Conservation (phyloP, 495 filamentous ascomycete species). For the Aspergillus diversus region DNA sequence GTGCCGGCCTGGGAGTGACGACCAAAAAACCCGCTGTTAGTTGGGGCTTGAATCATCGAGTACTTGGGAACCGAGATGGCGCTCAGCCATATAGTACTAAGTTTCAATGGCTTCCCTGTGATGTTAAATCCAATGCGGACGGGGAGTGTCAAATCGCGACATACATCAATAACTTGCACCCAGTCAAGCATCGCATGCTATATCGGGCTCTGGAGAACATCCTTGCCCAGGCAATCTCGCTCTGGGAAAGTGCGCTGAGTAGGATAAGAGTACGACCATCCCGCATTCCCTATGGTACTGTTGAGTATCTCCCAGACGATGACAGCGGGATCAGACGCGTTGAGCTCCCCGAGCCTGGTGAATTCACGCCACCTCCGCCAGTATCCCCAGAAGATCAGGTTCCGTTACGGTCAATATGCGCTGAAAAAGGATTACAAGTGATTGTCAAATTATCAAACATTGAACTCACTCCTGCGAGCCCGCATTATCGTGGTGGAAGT, state of each 20-base stretch:
- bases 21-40: not conserved
- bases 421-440: slow-evolving; percentile 53
- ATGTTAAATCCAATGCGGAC: slow-evolving; percentile 46
- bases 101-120: slow-evolving; percentile 64
- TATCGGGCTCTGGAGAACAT: slow-evolving; percentile 53
- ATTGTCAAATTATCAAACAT: slow-evolving; percentile 68
- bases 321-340: too few relatives aligned
- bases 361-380: not conserved
- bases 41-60: not conserved
- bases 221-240: slow-evolving; percentile 46
- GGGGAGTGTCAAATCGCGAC: slow-evolving; percentile 33
- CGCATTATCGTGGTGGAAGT: slow-evolving; percentile 47
- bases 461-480: slow-evolving; percentile 59
- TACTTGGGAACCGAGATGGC: not conserved
- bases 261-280: not conserved
- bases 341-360: not conserved
- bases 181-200: slow-evolving; percentile 41
- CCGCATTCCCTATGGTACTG: not conserved
- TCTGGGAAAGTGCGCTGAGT: slow-evolving; percentile 44
- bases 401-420: not conserved
- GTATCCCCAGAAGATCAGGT: not conserved
- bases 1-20: not conserved
- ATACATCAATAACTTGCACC: slow-evolving; percentile 68
- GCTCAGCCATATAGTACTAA: slow-evolving; percentile 12
- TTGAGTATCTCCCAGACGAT: not conserved